Conservation (phyloP, 495 filamentous ascomycete genomes). For the Chaetomium tenue region DNA sequence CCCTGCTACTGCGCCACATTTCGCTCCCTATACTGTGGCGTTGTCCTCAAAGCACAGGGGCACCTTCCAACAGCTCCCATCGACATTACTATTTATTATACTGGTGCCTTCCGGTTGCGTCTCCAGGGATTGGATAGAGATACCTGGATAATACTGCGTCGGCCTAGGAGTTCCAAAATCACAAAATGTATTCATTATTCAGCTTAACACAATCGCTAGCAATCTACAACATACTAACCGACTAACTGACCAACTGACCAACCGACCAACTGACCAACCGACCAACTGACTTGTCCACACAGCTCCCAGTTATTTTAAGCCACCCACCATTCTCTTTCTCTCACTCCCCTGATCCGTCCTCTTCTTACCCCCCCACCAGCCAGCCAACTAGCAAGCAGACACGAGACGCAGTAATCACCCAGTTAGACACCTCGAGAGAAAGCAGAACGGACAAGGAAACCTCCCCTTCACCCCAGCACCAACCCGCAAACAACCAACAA, state of each 20-base stretch:
- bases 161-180: no score
- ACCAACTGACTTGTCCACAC: background rate
- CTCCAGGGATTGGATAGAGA: no score
- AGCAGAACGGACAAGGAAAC: no score
- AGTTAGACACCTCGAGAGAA: no score
- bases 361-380: background rate
- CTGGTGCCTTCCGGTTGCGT: background rate
- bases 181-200: background rate
- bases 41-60: background rate
- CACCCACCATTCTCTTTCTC: background rate
- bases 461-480: no score
- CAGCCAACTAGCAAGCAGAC: background rate
- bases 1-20: constrained; percentile 4
- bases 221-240: background rate
- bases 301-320: background rate
- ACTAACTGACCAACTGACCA: background rate
- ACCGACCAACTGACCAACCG: background rate
- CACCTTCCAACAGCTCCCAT: no score
- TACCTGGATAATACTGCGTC: no score
- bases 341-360: no score
- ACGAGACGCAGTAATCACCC: no score
- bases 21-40: background rate
- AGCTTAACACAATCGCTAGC: constrained; percentile 3
- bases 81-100: no score
- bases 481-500: no score